phyloP scores from a whole-genome alignment of 2,329 filamentous ascomycete species.

The Aspergillus tamarii region DNA sequence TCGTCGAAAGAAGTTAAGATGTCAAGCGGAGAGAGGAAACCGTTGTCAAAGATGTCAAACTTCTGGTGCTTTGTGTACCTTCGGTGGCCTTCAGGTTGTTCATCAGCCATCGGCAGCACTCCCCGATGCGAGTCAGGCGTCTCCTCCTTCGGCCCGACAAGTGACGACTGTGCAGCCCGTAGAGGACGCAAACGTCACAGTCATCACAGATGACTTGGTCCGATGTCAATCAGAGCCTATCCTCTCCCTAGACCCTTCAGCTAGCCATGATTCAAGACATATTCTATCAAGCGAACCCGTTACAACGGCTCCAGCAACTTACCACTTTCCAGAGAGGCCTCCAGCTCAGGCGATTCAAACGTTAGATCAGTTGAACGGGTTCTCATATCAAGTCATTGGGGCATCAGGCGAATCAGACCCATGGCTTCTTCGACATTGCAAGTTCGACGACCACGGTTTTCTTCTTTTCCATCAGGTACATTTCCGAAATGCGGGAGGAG shows the following conservation, averaged over 20 bases:
- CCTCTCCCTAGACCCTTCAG: background rate
- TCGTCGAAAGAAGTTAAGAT: conserved; percentile 26
- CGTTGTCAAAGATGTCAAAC: conserved; percentile 18
- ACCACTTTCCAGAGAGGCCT: background rate
- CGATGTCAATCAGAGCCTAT: conserved; percentile 3
- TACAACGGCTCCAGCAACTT: background rate
- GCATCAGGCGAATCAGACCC: conserved; percentile 36
- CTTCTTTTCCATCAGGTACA: conserved; percentile 31
- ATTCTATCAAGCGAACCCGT: conserved; percentile 8
- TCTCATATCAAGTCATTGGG: conserved; percentile 30
- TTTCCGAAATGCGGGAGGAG: conserved; percentile 35
- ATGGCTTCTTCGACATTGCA: conserved; percentile 37
- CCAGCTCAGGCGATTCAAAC: conserved; percentile 20
- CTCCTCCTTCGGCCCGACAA: background rate
- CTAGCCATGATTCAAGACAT: background rate
- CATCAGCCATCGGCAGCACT: background rate
- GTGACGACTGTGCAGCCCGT: background rate
- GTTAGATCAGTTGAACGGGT: conserved; percentile 28
- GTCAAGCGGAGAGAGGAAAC: conserved; percentile 12
- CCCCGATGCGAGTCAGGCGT: background rate
- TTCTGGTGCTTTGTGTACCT: background rate
- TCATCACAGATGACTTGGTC: background rate
- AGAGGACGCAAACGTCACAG: background rate
- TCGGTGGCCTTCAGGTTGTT: background rate
- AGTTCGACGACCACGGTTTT: conserved; percentile 33